These are phyloP conservation scores for Laguncularia racemosa DNA, from an alignment of 345 rosid species.

Conservation along the genomic window DNA sequence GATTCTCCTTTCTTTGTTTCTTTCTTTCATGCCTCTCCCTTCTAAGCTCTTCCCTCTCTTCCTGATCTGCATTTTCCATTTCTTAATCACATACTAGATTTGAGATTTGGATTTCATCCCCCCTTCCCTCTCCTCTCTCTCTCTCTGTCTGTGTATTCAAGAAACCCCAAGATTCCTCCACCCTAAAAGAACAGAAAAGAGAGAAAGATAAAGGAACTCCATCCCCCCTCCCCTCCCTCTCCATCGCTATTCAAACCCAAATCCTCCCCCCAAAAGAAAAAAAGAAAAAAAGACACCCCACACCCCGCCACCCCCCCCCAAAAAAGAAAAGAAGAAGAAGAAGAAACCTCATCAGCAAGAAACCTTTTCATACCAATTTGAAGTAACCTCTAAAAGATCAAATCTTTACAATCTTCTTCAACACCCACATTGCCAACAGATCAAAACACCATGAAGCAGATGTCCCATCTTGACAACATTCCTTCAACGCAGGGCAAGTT, in stretches of 20 bases:
- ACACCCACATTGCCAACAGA: conserved; percentile 11
- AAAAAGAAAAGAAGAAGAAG: too few relatives aligned
- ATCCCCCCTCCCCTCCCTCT: too few relatives aligned
- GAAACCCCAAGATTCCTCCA: conserved; percentile 49
- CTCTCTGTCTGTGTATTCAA: conserved; percentile 28
- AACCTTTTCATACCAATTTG: too few relatives aligned
- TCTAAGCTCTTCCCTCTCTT: conserved; percentile 1
- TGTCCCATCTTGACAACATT: conserved; percentile 72
- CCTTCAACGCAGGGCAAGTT: conserved; percentile 93
- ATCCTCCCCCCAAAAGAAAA: too few relatives aligned
- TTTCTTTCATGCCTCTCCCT: conserved; percentile 5
- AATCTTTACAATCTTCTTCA: background rate
- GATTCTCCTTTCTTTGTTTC: conserved; percentile 10
- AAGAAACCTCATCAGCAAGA: too few relatives aligned
- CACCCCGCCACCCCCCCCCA: too few relatives aligned
- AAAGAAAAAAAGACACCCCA: too few relatives aligned
- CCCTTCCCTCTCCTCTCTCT: background rate
- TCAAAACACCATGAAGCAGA: conserved; percentile 30
- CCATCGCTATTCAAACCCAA: too few relatives aligned
- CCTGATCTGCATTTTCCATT: conserved; percentile 8
- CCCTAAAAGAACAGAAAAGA: conserved; percentile 2
- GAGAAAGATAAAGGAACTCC: background rate
- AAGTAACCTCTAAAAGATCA: too few relatives aligned
- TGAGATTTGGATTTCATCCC: too few relatives aligned
- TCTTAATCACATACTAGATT: background rate